These are phyloP conservation scores for Nigrograna mackinnonii DNA, from an alignment of 2,329 filamentous ascomycete species.

Conservation along the genomic window DNA sequence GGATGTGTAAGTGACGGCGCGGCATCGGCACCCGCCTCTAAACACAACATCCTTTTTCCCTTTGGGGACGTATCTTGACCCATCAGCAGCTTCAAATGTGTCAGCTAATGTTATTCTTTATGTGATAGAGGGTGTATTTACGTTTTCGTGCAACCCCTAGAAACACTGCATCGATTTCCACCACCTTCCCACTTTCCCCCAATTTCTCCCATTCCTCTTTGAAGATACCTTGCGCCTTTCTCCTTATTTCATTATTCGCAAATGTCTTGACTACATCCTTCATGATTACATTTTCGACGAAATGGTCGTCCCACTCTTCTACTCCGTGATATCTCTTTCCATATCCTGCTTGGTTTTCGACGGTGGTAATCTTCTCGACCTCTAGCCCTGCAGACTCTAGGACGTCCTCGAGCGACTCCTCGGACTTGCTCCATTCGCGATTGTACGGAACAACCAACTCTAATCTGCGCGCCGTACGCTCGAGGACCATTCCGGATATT, in stretches of 20 bases:
- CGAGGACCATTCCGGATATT: conserved; percentile 41
- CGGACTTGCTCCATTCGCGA: conserved; percentile 37
- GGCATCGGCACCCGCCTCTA: conserved; percentile 50
- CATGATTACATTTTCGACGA: conserved; percentile 37
- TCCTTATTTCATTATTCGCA: conserved; percentile 30
- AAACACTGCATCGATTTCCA: conserved; percentile 44
- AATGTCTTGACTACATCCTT: conserved; percentile 27
- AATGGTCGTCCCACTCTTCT: conserved; percentile 36
- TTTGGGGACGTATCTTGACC: no score
- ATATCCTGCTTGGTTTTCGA: conserved; percentile 39
- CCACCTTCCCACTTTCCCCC: conserved; percentile 40
- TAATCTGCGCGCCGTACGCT: conserved; percentile 37
- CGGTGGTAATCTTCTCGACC: conserved; percentile 29
- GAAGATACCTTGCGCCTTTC: conserved; percentile 35
- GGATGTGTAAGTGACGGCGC: conserved; percentile 46
- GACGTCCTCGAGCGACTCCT: conserved; percentile 31
- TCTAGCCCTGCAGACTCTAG: conserved; percentile 41
- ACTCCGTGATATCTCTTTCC: conserved; percentile 29
- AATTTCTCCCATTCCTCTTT: conserved; percentile 44
- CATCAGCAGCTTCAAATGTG: no score
- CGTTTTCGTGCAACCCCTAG: conserved; percentile 39
- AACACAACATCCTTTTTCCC: no score
- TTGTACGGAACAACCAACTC: conserved; percentile 39
- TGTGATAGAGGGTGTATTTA: conserved; percentile 16
- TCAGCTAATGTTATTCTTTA: no score